phyloP scores from a whole-genome alignment of 495 filamentous ascomycete species.

The Glarea lozoyensis region DNA sequence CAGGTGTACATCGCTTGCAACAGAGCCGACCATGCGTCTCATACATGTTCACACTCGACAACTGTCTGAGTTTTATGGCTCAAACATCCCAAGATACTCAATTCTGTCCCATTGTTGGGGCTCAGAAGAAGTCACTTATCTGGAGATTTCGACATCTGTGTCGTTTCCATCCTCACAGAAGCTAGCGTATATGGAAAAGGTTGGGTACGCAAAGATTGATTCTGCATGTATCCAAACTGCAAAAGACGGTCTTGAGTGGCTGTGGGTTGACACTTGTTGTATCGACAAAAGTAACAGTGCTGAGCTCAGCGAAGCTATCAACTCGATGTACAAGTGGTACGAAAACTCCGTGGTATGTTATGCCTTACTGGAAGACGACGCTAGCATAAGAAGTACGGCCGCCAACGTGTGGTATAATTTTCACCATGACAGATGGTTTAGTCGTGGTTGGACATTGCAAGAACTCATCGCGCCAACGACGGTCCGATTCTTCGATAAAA shows the following conservation, averaged over 20 bases:
- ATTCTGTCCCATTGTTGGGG: too few species aligned
- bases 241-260: conserved; percentile 1
- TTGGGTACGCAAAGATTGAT: conserved; percentile 9
- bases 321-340: conserved; percentile 11
- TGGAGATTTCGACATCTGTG: too few species aligned
- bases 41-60: too few species aligned
- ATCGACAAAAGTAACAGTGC: conserved; percentile 25
- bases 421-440: conserved; percentile 24
- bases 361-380: conserved; percentile 4
- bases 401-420: background rate
- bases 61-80: too few species aligned
- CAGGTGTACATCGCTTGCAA: too few species aligned
- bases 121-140: too few species aligned
- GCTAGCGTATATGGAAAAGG: too few species aligned
- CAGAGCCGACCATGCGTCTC: too few species aligned
- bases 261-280: conserved; percentile 36
- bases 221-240: background rate
- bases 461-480: conserved; percentile 29
- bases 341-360: conserved; percentile 1
- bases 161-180: too few species aligned
- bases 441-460: conserved; percentile 29
- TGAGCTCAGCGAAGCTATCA: conserved; percentile 18
- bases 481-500: background rate
- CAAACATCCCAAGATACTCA: too few species aligned
- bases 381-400: too few species aligned